A percentile compares a stretch with the other conserved stretches of the same genome.
Conservation (phyloP, 2,329 filamentous ascomycete genomes). For the Pseudogymnoascus sp. region DNA sequence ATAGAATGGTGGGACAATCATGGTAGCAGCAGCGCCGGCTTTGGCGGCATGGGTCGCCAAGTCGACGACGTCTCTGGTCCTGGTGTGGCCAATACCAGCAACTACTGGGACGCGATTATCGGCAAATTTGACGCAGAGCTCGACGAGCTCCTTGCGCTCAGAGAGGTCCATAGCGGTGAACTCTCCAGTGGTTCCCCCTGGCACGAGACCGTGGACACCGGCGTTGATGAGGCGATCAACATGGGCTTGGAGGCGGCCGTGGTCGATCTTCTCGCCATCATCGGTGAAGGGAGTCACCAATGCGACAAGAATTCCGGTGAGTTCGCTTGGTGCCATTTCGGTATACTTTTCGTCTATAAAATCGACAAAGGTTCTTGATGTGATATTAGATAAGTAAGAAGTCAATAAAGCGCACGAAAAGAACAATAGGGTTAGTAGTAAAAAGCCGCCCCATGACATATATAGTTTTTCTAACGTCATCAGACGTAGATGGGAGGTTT, state of each 20-base stretch:
- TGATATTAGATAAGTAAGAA: background rate
- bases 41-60: slow-evolving; percentile 33
- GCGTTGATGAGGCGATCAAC: slow-evolving; percentile 37
- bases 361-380: background rate
- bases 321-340: slow-evolving; percentile 10
- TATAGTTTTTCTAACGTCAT: too few species aligned
- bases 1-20: slow-evolving; percentile 43
- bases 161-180: slow-evolving; percentile 36
- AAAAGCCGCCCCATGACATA: too few species aligned
- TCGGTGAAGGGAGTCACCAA: slow-evolving; percentile 39
- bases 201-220: slow-evolving; percentile 41
- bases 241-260: slow-evolving; percentile 32
- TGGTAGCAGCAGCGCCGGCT: slow-evolving; percentile 34
- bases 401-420: too few species aligned
- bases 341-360: background rate
- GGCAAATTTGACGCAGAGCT: slow-evolving; percentile 30
- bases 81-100: slow-evolving; percentile 36
- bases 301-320: slow-evolving; percentile 39
- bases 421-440: too few species aligned
- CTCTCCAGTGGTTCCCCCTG: slow-evolving; percentile 42
- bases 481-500: too few species aligned
- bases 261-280: slow-evolving; percentile 34
- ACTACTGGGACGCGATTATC: slow-evolving; percentile 34
- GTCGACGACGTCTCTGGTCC: slow-evolving; percentile 33
- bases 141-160: slow-evolving; percentile 38